phyloP scores from a whole-genome alignment of 331 rosid species.

The Acacia pycnantha region DNA sequence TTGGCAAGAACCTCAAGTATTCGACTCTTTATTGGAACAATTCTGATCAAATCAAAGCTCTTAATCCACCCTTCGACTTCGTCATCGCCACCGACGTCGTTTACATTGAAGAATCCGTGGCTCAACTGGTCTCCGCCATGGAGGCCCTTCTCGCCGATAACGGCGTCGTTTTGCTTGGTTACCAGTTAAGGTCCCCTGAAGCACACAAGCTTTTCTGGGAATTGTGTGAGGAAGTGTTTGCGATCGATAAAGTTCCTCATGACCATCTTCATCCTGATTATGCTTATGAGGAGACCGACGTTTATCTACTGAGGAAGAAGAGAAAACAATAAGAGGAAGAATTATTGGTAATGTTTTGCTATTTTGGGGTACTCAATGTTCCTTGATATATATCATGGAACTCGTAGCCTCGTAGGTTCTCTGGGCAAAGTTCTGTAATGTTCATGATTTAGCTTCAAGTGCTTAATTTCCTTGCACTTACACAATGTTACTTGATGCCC shows the following conservation, averaged over 20 bases:
- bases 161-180: slow-evolving; percentile 81
- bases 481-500: not conserved
- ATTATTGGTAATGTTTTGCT: not conserved
- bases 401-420: not conserved
- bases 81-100: slow-evolving; percentile 84
- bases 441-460: not conserved
- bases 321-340: slow-evolving; percentile 20
- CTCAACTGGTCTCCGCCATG: slow-evolving; percentile 60
- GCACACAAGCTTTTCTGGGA: slow-evolving; percentile 82
- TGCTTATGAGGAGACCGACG: slow-evolving; percentile 79
- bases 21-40: slow-evolving; percentile 81
- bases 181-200: slow-evolving; percentile 78
- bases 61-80: slow-evolving; percentile 63
- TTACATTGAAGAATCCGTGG: slow-evolving; percentile 78
- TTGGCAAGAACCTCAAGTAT: slow-evolving; percentile 68
- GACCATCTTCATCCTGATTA: slow-evolving; percentile 70
- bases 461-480: not conserved
- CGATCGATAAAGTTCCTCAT: slow-evolving; percentile 58
- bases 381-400: not conserved
- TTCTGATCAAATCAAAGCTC: slow-evolving; percentile 49
- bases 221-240: slow-evolving; percentile 41
- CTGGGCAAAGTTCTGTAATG: not conserved
- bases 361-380: not conserved
- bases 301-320: slow-evolving; percentile 69
- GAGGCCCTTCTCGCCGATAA: slow-evolving; percentile 47